These are phyloP conservation scores for Populus simonii DNA, from an alignment of 345 rosid species.

Conservation along the genomic window DNA sequence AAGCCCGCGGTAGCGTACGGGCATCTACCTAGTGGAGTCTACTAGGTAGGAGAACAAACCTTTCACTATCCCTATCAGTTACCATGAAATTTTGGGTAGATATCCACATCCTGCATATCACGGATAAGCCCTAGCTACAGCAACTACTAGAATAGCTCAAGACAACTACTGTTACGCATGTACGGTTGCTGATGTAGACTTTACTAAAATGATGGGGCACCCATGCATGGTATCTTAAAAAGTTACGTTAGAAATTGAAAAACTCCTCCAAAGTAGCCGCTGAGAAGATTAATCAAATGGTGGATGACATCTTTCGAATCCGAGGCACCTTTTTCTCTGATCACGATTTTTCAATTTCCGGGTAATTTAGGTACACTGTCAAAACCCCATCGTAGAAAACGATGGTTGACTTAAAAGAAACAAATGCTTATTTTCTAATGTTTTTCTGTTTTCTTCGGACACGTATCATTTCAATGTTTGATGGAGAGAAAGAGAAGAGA, in stretches of 20 bases:
- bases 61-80: neutral
- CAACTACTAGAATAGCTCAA: neutral
- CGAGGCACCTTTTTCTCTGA: neutral
- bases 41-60: neutral
- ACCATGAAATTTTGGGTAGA: neutral
- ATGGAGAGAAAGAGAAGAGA: neutral
- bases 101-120: neutral
- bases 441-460: no score
- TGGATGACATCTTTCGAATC: slow-evolving; percentile 17
- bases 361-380: neutral
- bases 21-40: no score
- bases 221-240: neutral
- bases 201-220: slow-evolving; percentile 5
- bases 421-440: neutral
- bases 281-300: slow-evolving; percentile 1
- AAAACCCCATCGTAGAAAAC: slow-evolving; percentile 8
- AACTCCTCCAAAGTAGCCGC: neutral
- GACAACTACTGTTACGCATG: neutral
- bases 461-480: neutral
- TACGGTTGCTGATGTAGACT: slow-evolving; percentile 1
- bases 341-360: neutral
- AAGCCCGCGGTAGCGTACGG: no score
- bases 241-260: neutral
- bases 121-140: neutral
- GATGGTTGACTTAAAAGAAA: neutral